phyloP scores from a whole-genome alignment of 2,329 filamentous ascomycete genomes.

The Gnomoniopsis sp. region DNA sequence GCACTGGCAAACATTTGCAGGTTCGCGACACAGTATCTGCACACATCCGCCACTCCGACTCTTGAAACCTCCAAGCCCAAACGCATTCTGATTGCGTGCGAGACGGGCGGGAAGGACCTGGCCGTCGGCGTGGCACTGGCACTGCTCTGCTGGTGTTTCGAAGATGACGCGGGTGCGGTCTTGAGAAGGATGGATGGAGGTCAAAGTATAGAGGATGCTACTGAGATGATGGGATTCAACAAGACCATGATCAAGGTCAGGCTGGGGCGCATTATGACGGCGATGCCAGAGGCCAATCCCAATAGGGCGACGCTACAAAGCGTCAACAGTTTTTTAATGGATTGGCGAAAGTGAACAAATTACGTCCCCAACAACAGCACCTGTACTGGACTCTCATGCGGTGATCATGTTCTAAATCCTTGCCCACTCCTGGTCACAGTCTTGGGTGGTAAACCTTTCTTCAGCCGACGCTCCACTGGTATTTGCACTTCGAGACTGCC shows the following conservation, averaged over 20 bases:
- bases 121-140: conserved; percentile 75
- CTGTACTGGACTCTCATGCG: too few relatives aligned
- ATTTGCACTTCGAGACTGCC: too few relatives aligned
- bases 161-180: conserved; percentile 53
- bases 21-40: conserved; percentile 47
- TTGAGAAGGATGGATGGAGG: conserved; percentile 13
- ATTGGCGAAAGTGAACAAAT: conserved; percentile 30
- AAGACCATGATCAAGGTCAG: conserved; percentile 76
- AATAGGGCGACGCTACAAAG: conserved; percentile 83
- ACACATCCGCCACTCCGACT: neutral
- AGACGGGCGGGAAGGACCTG: conserved; percentile 70
- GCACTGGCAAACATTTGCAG: conserved; percentile 61
- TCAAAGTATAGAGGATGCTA: conserved; percentile 18
- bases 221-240: conserved; percentile 44
- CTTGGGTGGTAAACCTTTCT: too few relatives aligned
- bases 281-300: conserved; percentile 76
- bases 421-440: too few relatives aligned
- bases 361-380: too few relatives aligned
- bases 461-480: neutral
- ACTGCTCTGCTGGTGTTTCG: conserved; percentile 69
- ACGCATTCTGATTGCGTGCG: conserved; percentile 63
- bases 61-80: neutral
- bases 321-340: conserved; percentile 87
- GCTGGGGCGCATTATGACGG: conserved; percentile 78
- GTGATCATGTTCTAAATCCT: neutral